Base-by-base conservation (phyloP, 164 flowering plant genomes). In the Umbellularia californica region DNA sequence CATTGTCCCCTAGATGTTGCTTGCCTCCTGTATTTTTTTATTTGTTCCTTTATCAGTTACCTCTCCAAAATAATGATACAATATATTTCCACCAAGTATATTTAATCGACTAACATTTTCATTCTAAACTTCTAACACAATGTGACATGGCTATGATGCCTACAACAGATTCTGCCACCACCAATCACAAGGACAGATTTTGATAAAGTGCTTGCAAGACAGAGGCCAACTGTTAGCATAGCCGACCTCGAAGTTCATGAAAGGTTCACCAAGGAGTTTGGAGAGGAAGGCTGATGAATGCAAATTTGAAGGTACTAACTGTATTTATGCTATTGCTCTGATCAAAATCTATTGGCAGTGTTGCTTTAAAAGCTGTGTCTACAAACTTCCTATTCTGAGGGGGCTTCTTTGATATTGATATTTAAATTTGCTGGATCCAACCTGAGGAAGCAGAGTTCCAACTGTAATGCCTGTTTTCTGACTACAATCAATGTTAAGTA, bases 171-270 rank as follows among this genome's bases (percentile, higher is more conserved):
- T 65, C 88, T 82, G 72, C 99, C 99, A 11, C 99, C 99, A 1
- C 93, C 97, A 2, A 95, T 95, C 58, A 9, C 90, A 50, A 93
- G 77, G 79, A 79, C 85, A 24, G 99, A 95, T 85, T 93, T 95
- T 81, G 97, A 93, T 58, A 95, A 95, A 81, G 99, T 95, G 62
- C 91, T 95, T 5, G 94, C 98, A 19, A 87, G 93, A 79, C 99
- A 95, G 81, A 92, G 88, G 85, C 99, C 99, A 33, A 95, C 99
- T 0, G 98, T 95, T 71, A 95, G 99, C 85, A 95, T 89, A 83
- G 1, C 87, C 17, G 99, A 95, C 81, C 98, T 95, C 62, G 95
- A 95, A 12, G 91, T 95, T 27, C 99, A 95, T 33, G 97, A 95
- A 80, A 90, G 94, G 82, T 95, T 93, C 81, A 95, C 97, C 15